Conservation (phyloP, 2,329 filamentous ascomycete species). For the Fusarium tupiense region DNA sequence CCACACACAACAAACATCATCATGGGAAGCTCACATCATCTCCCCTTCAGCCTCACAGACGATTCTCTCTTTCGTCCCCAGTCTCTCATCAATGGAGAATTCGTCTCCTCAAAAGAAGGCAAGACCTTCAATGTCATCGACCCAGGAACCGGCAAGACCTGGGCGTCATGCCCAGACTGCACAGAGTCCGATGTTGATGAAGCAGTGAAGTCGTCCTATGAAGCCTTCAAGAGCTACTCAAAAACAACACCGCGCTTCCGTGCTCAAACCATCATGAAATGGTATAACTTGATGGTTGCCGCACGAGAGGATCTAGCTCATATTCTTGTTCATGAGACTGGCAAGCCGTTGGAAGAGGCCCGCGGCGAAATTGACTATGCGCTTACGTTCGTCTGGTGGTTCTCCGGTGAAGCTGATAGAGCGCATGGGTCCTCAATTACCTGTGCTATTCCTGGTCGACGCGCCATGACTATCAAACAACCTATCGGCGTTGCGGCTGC, state of each 20-base stretch:
- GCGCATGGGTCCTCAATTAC: constrained; percentile 65
- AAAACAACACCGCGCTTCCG: constrained; percentile 48
- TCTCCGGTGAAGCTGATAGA: constrained; percentile 58
- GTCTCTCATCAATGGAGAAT: background rate
- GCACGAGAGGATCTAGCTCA: constrained; percentile 52
- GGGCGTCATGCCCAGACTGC: constrained; percentile 7
- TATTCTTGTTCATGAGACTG: constrained; percentile 60
- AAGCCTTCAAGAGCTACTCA: constrained; percentile 52
- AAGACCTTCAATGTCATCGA: background rate
- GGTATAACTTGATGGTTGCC: constrained; percentile 49
- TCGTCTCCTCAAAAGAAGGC: background rate
- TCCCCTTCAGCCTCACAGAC: background rate
- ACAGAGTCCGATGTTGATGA: constrained; percentile 43
- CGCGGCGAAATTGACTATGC: constrained; percentile 66
- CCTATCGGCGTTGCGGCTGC: constrained; percentile 49
- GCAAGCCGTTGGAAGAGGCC: constrained; percentile 65
- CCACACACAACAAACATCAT: background rate
- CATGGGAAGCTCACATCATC: background rate
- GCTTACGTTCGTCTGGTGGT: constrained; percentile 65
- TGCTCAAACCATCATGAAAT: constrained; percentile 49
- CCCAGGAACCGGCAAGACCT: background rate
- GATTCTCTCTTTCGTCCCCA: background rate
- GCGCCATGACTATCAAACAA: constrained; percentile 75
- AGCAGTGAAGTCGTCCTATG: constrained; percentile 39
- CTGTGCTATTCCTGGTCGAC: constrained; percentile 54